These are phyloP conservation scores for Colletotrichum sp. DNA, from an alignment of 2,329 filamentous ascomycete species.

Conservation along the genomic window DNA sequence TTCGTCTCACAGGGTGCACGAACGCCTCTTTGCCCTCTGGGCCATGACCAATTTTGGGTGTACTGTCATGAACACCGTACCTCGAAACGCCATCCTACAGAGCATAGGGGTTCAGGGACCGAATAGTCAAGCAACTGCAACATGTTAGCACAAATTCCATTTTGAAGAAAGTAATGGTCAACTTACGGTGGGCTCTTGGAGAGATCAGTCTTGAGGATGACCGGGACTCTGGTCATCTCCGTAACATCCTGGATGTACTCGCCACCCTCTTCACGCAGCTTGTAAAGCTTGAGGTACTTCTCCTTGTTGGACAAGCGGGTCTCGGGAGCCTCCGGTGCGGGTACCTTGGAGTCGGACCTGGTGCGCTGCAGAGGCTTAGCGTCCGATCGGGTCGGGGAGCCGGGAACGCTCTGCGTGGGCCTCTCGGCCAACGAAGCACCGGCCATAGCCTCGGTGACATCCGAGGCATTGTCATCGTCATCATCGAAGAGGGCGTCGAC, in stretches of 20 bases:
- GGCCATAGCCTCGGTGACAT: constrained; percentile 88
- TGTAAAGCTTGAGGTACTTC: constrained; percentile 92
- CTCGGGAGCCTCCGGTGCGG: constrained; percentile 76
- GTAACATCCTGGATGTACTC: constrained; percentile 98
- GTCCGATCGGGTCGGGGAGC: constrained; percentile 80
- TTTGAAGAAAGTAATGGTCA: neutral
- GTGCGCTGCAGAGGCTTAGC: constrained; percentile 80
- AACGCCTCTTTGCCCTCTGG: neutral
- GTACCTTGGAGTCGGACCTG: constrained; percentile 92
- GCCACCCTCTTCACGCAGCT: constrained; percentile 87
- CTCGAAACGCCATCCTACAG: constrained; percentile 40
- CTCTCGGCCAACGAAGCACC: constrained; percentile 89
- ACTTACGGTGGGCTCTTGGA: constrained; percentile 99
- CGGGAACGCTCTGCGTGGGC: constrained; percentile 93
- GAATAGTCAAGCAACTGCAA: constrained; percentile 79
- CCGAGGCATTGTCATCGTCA: constrained; percentile 85
- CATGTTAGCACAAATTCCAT: constrained; percentile 39
- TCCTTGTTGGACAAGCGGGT: constrained; percentile 89
- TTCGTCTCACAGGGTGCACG: neutral
- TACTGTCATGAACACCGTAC: neutral
- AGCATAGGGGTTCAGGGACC: constrained; percentile 81
- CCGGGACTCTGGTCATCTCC: constrained; percentile 97
- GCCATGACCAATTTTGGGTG: neutral
- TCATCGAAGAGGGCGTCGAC: constrained; percentile 96
- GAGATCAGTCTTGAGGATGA: constrained; percentile 97